Evolutionary conservation across 2,329 filamentous ascomycete species (phyloP), one percentile per base, ranked within the genome.

Genomic region (Fusarium sp.): DNA sequence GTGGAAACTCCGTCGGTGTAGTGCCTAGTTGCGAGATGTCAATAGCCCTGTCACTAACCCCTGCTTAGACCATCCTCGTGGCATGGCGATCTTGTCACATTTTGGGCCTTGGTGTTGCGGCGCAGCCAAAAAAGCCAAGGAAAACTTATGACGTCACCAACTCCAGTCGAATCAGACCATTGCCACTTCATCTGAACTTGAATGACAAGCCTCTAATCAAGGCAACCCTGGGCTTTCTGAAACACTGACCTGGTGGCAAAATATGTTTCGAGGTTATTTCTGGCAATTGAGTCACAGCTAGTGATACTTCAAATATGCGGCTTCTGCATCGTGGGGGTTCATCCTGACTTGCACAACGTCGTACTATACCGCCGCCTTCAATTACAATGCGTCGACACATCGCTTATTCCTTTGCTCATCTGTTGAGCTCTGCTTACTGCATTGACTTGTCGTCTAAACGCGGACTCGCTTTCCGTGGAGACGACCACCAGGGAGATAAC

Each of bases 401-500:
- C 16, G 10, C 64, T 4, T 43, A 37, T 11, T 44, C 11, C 8
- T 39, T 71, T 13, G 18, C 65, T 16, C 57, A 37, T 34, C 36
- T 70, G 6, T 47, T 37, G 2, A n/a, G 46, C 2, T 40, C 65
- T 4, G 56, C 54, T 7, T 16, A 58, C 7, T 34, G 55, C 4
- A 58, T 72, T 10, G 64, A 73, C 18, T 15, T 73, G 7, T 44
- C 68, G 0, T 73, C 65, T 3, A 76, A 76, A 31, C 73, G 74
- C 10, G 74, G 74, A 0, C 68, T 76, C 1, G 74, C 73, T 2
- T 75, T 66, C 23, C 64, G 68, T 4, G 74, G 70, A 12, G 74
- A 76, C n/a, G 62, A 73, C 4, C 71, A 76, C 12, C 44, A 74
- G 13, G 65, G 76, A 0, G 82, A 84, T 57, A 77, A 76, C 41